Percentiles rank a stretch among this genome's conserved stretches.
These are phyloP conservation scores for Arachis hypogaea DNA, from an alignment of 306 rosid species.

Conservation along the genomic window DNA sequence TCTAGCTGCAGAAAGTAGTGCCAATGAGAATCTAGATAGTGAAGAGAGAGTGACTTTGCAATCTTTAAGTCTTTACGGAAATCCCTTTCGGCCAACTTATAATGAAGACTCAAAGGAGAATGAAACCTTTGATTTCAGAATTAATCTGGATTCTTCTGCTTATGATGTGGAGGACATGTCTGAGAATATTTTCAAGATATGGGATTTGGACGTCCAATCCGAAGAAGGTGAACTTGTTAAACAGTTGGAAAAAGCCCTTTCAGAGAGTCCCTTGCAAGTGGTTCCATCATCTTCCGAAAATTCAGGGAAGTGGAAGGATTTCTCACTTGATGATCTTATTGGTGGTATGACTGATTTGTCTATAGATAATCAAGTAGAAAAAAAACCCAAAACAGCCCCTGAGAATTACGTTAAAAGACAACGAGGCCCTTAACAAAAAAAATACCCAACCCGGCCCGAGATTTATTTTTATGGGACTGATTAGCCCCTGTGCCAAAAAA, in stretches of 20 bases:
- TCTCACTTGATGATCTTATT: slow-evolving; percentile 47
- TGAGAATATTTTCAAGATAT: slow-evolving; percentile 66
- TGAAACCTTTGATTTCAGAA: slow-evolving; percentile 34
- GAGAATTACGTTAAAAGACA: too few species aligned
- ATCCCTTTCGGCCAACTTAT: slow-evolving; percentile 79
- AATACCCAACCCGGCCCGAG: too few species aligned
- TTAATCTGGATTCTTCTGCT: slow-evolving; percentile 30
- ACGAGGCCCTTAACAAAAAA: too few species aligned
- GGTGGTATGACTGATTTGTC: slow-evolving; percentile 60
- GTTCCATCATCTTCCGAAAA: slow-evolving; percentile 43
- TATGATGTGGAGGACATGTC: slow-evolving; percentile 46
- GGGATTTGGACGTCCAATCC: slow-evolving; percentile 64
- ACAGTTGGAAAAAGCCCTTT: slow-evolving; percentile 57
- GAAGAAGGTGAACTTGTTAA: slow-evolving; percentile 69
- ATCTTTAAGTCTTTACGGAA: slow-evolving; percentile 48
- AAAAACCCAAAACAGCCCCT: too few species aligned
- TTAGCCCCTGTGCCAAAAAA: too few species aligned
- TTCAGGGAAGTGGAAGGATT: slow-evolving; percentile 39
- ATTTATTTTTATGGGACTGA: too few species aligned
- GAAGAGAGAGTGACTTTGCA: slow-evolving; percentile 33
- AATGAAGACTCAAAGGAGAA: slow-evolving; percentile 45
- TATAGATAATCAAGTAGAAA: slow-evolving; percentile 22
- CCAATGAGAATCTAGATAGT: slow-evolving; percentile 26
- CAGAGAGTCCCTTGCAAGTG: slow-evolving; percentile 41
- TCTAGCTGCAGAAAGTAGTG: slow-evolving; percentile 36